phyloP scores from a whole-genome alignment of 305 asterid genomes.

The Fraxinus sp. region DNA sequence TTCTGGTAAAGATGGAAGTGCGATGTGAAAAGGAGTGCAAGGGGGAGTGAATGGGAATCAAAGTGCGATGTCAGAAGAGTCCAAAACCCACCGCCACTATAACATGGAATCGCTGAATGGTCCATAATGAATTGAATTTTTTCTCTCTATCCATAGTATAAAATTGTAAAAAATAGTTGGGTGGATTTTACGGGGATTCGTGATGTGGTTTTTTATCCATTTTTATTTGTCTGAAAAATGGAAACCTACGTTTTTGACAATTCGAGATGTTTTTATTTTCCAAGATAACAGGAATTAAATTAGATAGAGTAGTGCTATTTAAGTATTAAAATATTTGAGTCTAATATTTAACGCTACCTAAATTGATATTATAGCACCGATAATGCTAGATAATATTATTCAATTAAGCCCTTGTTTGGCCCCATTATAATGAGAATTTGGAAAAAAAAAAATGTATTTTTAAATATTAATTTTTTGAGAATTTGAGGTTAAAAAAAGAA shows the following conservation, averaged over 20 bases:
- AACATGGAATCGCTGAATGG: conserved; percentile 52
- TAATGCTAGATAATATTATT: too few relatives aligned
- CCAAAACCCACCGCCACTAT: conserved; percentile 62
- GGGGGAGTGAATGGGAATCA: conserved; percentile 47
- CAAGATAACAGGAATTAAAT: not conserved
- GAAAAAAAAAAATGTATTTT: too few relatives aligned
- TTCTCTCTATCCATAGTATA: conserved; percentile 37
- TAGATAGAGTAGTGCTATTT: too few relatives aligned
- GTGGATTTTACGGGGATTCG: not conserved
- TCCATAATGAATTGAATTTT: conserved; percentile 28
- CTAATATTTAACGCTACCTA: too few relatives aligned
- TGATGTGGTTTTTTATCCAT: not conserved
- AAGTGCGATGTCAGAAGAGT: conserved; percentile 38
- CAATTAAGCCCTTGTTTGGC: too few relatives aligned
- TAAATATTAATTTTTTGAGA: too few relatives aligned
- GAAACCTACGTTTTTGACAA: conserved; percentile 29
- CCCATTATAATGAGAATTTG: too few relatives aligned
- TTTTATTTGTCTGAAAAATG: conserved; percentile 30
- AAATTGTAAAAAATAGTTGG: not conserved
- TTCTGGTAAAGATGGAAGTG: conserved; percentile 6
- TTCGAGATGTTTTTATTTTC: not conserved
- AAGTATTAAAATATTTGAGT: too few relatives aligned
- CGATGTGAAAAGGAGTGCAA: conserved; percentile 10
- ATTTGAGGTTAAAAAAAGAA: too few relatives aligned
- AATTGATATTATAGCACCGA: too few relatives aligned